A percentile compares a stretch with the other conserved stretches of the same genome.
Conservation (phyloP, 1,139 yeast genomes). For the Geotrichum histeridarum region DNA sequence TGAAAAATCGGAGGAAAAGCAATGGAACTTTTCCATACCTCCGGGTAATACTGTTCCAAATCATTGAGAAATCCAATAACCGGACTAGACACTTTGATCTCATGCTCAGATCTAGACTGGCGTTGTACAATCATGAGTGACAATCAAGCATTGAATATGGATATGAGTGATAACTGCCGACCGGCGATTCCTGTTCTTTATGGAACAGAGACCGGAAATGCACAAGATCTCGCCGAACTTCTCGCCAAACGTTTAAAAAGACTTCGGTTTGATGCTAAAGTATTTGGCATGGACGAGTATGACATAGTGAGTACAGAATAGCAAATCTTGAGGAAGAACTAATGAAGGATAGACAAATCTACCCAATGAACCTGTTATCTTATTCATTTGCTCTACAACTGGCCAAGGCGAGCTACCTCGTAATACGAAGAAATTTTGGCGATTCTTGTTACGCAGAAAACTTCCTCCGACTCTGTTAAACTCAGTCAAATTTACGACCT, state of each 20-base stretch:
- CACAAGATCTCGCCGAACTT: conserved; percentile 77
- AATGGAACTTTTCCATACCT: too few relatives aligned
- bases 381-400: conserved; percentile 79
- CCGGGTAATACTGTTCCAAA: too few relatives aligned
- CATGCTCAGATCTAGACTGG: background rate
- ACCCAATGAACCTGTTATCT: conserved; percentile 47
- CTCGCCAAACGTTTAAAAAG: conserved; percentile 55
- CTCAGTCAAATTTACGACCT: conserved; percentile 60
- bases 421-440: conserved; percentile 69
- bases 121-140: background rate
- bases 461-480: conserved; percentile 55
- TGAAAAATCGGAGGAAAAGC: background rate
- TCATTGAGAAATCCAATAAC: too few relatives aligned
- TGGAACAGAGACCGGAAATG: conserved; percentile 92
- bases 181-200: conserved; percentile 49
- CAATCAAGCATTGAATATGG: background rate
- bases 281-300: conserved; percentile 54
- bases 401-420: conserved; percentile 95
- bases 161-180: background rate
- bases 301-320: conserved; percentile 19
- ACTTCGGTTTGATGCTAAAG: conserved; percentile 47
- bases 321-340: conserved; percentile 29
- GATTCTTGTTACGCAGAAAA: conserved; percentile 59
- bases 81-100: background rate
- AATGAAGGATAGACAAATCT: conserved; percentile 29